Percentiles rank a stretch among this genome's conserved stretches.
Evolutionary conservation across 2,329 filamentous ascomycete genomes (phyloP).

Genomic region (Xylaria digitata): DNA sequence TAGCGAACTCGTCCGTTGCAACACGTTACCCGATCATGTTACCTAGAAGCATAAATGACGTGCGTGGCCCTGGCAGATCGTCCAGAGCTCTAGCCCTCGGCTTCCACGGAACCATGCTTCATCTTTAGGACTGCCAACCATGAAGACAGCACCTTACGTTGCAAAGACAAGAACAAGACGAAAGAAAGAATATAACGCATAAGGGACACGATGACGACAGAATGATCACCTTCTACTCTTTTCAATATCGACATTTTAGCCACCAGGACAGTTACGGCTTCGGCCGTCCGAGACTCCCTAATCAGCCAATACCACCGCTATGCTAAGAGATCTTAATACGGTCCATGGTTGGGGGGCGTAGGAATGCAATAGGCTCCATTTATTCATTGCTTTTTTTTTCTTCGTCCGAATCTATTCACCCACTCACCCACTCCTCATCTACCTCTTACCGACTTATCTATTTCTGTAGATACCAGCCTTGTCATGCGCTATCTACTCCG

Average conservation of each 20-base stretch:
- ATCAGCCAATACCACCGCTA: slow-evolving; percentile 41
- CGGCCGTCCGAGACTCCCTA: slow-evolving; percentile 46
- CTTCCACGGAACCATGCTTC: slow-evolving; percentile 46
- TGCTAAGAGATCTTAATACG: slow-evolving; percentile 27
- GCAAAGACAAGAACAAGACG: slow-evolving; percentile 9
- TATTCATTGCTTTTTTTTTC: slow-evolving; percentile 22
- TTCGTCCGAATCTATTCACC: slow-evolving; percentile 13
- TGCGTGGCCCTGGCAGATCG: slow-evolving; percentile 44
- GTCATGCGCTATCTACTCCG: slow-evolving; percentile 30
- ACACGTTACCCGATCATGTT: slow-evolving; percentile 22
- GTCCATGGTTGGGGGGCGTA: slow-evolving; percentile 14
- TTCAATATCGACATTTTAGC: slow-evolving; percentile 40
- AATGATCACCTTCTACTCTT: slow-evolving; percentile 32
- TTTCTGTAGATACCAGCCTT: slow-evolving; percentile 25
- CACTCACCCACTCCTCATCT: neutral
- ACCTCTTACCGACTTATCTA: neutral
- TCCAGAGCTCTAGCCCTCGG: slow-evolving; percentile 37
- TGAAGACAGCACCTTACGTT: slow-evolving; percentile 27
- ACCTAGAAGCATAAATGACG: slow-evolving; percentile 32
- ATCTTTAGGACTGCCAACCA: slow-evolving; percentile 39
- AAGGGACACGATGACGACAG: slow-evolving; percentile 24
- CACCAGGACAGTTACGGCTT: slow-evolving; percentile 41
- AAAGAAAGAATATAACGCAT: slow-evolving; percentile 16
- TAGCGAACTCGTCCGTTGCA: slow-evolving; percentile 30
- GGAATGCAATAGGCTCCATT: slow-evolving; percentile 25